Conservation (phyloP, 106 monocot species). For the Triglochin maritima region DNA sequence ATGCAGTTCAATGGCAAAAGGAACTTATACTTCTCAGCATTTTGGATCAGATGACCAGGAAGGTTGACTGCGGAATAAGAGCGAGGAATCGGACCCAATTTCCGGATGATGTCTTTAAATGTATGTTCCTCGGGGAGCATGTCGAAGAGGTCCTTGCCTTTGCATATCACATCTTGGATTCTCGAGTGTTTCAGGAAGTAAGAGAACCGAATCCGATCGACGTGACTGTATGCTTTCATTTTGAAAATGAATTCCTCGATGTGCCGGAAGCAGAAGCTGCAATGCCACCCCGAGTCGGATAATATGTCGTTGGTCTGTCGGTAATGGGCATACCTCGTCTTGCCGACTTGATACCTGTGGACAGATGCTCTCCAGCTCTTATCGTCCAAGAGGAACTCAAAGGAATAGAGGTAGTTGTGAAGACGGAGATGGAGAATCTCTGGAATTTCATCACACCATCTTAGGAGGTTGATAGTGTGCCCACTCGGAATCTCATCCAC, state of each 20-base stretch:
- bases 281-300: conserved; percentile 87
- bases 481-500: conserved; percentile 84
- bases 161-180: conserved; percentile 75
- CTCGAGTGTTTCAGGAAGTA: conserved; percentile 55
- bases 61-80: conserved; percentile 12
- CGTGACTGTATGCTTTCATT: conserved; percentile 91
- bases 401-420: conserved; percentile 79
- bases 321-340: conserved; percentile 77
- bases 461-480: conserved; percentile 65
- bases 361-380: conserved; percentile 91
- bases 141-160: conserved; percentile 70
- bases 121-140: conserved; percentile 61
- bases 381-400: conserved; percentile 64
- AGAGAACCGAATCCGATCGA: conserved; percentile 55
- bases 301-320: conserved; percentile 65
- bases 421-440: conserved; percentile 65
- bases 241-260: conserved; percentile 75
- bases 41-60: conserved; percentile 4
- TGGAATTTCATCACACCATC: conserved; percentile 84
- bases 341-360: conserved; percentile 46
- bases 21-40: conserved; percentile 11
- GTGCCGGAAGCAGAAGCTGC: conserved; percentile 80
- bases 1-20: conserved; percentile 37
- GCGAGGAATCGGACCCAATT: conserved; percentile 12
- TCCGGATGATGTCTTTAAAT: conserved; percentile 4